A percentile compares a stretch with the other conserved stretches of the same genome.
Conservation (phyloP, 169 alveolate genomes). For the Plasmodium ovale region DNA sequence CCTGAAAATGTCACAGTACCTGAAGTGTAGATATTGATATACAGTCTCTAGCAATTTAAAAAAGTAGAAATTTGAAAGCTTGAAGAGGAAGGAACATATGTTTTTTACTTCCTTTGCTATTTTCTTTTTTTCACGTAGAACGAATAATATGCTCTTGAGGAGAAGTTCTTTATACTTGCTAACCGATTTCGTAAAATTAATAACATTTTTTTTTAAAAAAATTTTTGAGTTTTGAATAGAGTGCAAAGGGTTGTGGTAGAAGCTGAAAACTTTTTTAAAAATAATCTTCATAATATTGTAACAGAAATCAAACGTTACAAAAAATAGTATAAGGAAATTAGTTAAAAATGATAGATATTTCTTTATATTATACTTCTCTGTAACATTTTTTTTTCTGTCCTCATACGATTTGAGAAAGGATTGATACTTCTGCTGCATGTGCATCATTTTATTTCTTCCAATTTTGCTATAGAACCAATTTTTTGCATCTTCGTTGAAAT, state of each 20-base stretch:
- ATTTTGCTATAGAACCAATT: slow-evolving; percentile 33
- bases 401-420: slow-evolving; percentile 25
- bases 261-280: background rate
- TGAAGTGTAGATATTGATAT: slow-evolving; percentile 21
- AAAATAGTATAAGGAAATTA: slow-evolving; percentile 17
- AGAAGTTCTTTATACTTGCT: background rate
- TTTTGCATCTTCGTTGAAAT: slow-evolving; percentile 39
- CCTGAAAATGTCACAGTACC: slow-evolving; percentile 28
- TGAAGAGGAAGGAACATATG: background rate
- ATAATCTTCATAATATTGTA: background rate
- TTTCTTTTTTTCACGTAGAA: slow-evolving; percentile 21
- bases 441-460: slow-evolving; percentile 19
- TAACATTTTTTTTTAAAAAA: background rate
- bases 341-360: slow-evolving; percentile 16
- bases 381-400: slow-evolving; percentile 33
- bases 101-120: slow-evolving; percentile 32
- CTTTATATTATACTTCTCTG: slow-evolving; percentile 36
- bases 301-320: slow-evolving; percentile 16
- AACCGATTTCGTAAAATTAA: background rate
- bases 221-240: slow-evolving; percentile 4
- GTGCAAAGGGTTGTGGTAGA: background rate
- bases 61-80: slow-evolving; percentile 6
- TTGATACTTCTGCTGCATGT: slow-evolving; percentile 17
- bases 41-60: slow-evolving; percentile 10
- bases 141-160: background rate